These are phyloP conservation scores for Ramularia collo-cygni DNA, from an alignment of 2,329 filamentous ascomycete genomes.

Conservation along the genomic window DNA sequence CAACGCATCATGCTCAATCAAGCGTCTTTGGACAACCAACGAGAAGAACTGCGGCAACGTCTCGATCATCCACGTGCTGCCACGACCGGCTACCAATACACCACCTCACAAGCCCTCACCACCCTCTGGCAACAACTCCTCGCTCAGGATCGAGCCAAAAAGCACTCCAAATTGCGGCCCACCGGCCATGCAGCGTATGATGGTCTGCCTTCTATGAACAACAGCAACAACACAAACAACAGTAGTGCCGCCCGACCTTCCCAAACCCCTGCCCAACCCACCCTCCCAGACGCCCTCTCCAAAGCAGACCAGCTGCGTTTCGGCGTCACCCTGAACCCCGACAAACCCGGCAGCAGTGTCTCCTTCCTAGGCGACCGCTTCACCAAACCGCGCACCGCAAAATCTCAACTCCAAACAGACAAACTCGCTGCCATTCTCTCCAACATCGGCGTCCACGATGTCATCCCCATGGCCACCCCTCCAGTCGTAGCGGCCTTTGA, in stretches of 20 bases:
- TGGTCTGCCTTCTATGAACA: slow-evolving; percentile 16
- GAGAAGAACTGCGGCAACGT: slow-evolving; percentile 67
- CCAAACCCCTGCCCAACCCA: slow-evolving; percentile 29
- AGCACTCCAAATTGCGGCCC: slow-evolving; percentile 52
- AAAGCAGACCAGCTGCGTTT: slow-evolving; percentile 70
- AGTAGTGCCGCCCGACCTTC: slow-evolving; percentile 39
- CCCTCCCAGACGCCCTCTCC: slow-evolving; percentile 53
- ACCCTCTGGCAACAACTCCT: slow-evolving; percentile 76
- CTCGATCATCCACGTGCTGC: slow-evolving; percentile 69
- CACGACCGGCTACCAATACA: slow-evolving; percentile 57
- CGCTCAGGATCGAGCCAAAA: slow-evolving; percentile 79
- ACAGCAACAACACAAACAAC: slow-evolving; percentile 33
- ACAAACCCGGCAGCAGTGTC: slow-evolving; percentile 77
- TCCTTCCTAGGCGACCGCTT: slow-evolving; percentile 83
- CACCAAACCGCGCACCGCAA: slow-evolving; percentile 69
- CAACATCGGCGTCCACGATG: slow-evolving; percentile 63
- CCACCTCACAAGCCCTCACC: slow-evolving; percentile 71
- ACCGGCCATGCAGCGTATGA: slow-evolving; percentile 22
- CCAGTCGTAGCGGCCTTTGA: slow-evolving; percentile 66
- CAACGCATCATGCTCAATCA: slow-evolving; percentile 85
- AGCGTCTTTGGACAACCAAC: slow-evolving; percentile 78
- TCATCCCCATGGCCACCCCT: slow-evolving; percentile 68
- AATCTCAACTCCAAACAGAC: slow-evolving; percentile 66
- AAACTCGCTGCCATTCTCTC: slow-evolving; percentile 67
- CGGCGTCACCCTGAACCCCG: slow-evolving; percentile 67